Base-by-base conservation (phyloP, 805 yeast species). In the Scheffersomyces amazonensis region DNA sequence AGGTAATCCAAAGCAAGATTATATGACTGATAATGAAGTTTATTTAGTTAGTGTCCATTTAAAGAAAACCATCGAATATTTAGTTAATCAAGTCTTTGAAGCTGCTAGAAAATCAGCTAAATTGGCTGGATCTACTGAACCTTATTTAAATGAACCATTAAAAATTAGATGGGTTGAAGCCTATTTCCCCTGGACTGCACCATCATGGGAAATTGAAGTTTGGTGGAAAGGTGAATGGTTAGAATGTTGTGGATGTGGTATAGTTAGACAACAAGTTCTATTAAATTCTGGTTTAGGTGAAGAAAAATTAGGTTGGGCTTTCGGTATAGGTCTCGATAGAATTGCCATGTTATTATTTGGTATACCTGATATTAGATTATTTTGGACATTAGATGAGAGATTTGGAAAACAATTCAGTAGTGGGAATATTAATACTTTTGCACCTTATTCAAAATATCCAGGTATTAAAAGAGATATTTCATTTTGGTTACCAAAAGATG, bases 151-250 rank as follows among this genome's bases (percentile, higher is more conserved):
- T 42, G 83, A 81, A 49, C 96, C 96, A 5, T 71, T 93, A 43
- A 82, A 78, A 54, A 86, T 90, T 15, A 75, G 98, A 49, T 93
- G 99, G 99, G 84, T 89, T 23, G 95, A 87, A 53, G 95, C 93
- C 0, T 87, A 81, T 53, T 93, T 93, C 68, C 99, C 99, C 3
- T 93, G 98, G 97, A 93, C 99, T 2, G 80, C 96, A 1, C 99
- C 99, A 3, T 86, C 96, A 31, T 93, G 96, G 95, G 97, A 93
- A 55, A 88, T 95, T 49, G 99, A 93, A 63, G 96, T 93, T 4
- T 89, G 95, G 90, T 93, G 98, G 97, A 87, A 89, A 56, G 95
- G 93, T 36, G 95, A 90, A 49, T 93, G 99, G 99, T 71, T 93
- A 24, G 99, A 93, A 65, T 81, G 96, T 58, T 87, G 96, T 54